A percentile compares a stretch with the other conserved stretches of the same genome.
phyloP scores from a whole-genome alignment of 495 filamentous ascomycete species.

The Penicillium cinerascens region DNA sequence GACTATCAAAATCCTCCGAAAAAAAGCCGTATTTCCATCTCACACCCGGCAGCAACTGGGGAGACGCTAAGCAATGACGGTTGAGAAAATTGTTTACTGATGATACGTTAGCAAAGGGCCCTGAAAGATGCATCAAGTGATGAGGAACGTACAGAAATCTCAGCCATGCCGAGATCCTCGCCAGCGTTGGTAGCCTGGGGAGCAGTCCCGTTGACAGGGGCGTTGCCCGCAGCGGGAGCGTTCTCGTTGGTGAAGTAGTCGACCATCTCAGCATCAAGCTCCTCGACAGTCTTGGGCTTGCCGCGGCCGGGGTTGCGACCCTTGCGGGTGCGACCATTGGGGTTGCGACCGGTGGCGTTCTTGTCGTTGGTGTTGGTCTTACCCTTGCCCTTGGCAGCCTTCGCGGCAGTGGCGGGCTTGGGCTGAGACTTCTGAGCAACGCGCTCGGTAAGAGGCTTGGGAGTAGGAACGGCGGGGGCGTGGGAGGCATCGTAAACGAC shows the following conservation, averaged over 20 bases:
- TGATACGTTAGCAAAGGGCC: neutral
- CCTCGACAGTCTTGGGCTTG: slow-evolving; percentile 85
- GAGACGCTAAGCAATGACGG: slow-evolving; percentile 1
- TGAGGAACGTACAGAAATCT: slow-evolving; percentile 45
- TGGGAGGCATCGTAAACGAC: slow-evolving; percentile 76
- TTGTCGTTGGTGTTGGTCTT: neutral
- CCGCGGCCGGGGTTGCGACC: slow-evolving; percentile 49
- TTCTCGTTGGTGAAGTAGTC: slow-evolving; percentile 69
- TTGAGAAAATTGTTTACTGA: slow-evolving; percentile 22
- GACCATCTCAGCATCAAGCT: slow-evolving; percentile 90
- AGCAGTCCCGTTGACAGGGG: slow-evolving; percentile 41
- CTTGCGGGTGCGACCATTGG: slow-evolving; percentile 24
- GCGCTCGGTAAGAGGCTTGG: slow-evolving; percentile 81
- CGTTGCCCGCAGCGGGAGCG: slow-evolving; percentile 34
- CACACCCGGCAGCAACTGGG: neutral
- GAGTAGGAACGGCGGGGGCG: slow-evolving; percentile 58
- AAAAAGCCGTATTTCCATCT: slow-evolving; percentile 3
- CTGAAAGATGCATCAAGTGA: neutral
- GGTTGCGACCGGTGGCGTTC: neutral
- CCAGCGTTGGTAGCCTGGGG: slow-evolving; percentile 34
- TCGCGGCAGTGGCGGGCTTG: slow-evolving; percentile 75
- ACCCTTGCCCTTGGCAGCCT: slow-evolving; percentile 37
- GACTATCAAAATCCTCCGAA: slow-evolving; percentile 19
- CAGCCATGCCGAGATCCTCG: slow-evolving; percentile 51
- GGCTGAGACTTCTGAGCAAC: slow-evolving; percentile 75